Conservation (phyloP, 1,284 basidiomycete species). For the Papiliotrema flavescens region DNA sequence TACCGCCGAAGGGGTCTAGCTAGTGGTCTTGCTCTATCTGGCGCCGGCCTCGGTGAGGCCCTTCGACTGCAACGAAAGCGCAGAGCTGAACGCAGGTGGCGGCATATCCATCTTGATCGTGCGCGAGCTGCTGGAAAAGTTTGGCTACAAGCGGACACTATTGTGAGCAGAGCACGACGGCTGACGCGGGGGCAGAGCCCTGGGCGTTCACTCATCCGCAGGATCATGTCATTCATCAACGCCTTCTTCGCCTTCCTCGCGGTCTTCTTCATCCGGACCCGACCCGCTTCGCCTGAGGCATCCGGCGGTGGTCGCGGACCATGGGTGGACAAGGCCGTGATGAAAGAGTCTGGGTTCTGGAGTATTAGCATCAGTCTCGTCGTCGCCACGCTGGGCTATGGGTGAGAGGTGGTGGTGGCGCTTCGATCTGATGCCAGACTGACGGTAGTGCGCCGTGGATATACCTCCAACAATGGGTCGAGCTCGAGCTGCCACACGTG, state of each 20-base stretch:
- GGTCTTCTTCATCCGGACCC: conserved; percentile 26
- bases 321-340: conserved; percentile 22
- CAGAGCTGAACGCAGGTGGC: conserved; percentile 17
- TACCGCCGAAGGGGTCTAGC: conserved; percentile 33
- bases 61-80: too few relatives aligned
- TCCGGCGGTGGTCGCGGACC: conserved; percentile 18
- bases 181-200: too few relatives aligned
- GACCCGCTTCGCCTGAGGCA: conserved; percentile 35
- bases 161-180: too few relatives aligned
- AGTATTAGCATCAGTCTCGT: conserved; percentile 25
- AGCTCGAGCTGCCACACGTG: conserved; percentile 13
- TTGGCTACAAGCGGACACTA: conserved; percentile 30
- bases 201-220: conserved; percentile 8
- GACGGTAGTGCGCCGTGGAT: conserved; percentile 18
- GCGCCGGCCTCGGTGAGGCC: conserved; percentile 28
- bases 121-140: conserved; percentile 20
- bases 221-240: conserved; percentile 38
- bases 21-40: conserved; percentile 34
- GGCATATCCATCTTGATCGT: conserved; percentile 22
- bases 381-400: conserved; percentile 25
- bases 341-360: conserved; percentile 20
- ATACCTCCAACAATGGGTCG: conserved; percentile 22
- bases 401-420: conserved; percentile 15
- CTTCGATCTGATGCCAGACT: neutral
- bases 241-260: conserved; percentile 18